Conservation (phyloP, 2,329 filamentous ascomycete species). For the Talaromyces sp. region DNA sequence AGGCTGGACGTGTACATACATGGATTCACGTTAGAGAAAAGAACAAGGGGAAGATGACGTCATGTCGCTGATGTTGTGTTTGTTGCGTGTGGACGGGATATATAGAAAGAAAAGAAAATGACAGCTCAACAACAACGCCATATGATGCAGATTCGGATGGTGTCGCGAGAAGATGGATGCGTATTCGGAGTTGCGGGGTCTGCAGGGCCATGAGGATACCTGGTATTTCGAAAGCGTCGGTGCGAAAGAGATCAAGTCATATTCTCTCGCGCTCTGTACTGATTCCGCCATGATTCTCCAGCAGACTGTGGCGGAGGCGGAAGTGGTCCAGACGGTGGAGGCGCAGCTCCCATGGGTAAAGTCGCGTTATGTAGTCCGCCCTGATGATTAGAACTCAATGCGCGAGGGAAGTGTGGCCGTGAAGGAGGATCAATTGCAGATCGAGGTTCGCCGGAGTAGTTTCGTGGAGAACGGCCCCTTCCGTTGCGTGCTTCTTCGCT, state of each 20-base stretch:
- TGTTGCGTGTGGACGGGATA: neutral
- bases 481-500: constrained; percentile 34
- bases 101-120: neutral
- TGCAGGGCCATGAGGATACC: neutral
- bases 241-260: constrained; percentile 8
- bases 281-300: constrained; percentile 17
- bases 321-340: constrained; percentile 55
- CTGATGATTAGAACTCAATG: constrained; percentile 37
- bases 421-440: constrained; percentile 39
- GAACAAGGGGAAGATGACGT: neutral
- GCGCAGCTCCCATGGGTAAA: constrained; percentile 60
- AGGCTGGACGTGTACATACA: constrained; percentile 6
- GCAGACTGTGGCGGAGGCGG: constrained; percentile 55
- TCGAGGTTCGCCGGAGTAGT: constrained; percentile 32
- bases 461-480: constrained; percentile 29
- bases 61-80: neutral
- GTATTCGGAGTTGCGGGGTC: neutral
- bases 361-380: constrained; percentile 52
- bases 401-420: constrained; percentile 39
- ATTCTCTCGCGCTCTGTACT: constrained; percentile 17
- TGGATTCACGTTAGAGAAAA: neutral
- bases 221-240: neutral
- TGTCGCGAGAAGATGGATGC: neutral
- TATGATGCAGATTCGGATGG: constrained; percentile 14
- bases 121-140: constrained; percentile 15